Evolutionary conservation across 208 protist species (phyloP).

Genomic region (Trypanosoma avium): DNA sequence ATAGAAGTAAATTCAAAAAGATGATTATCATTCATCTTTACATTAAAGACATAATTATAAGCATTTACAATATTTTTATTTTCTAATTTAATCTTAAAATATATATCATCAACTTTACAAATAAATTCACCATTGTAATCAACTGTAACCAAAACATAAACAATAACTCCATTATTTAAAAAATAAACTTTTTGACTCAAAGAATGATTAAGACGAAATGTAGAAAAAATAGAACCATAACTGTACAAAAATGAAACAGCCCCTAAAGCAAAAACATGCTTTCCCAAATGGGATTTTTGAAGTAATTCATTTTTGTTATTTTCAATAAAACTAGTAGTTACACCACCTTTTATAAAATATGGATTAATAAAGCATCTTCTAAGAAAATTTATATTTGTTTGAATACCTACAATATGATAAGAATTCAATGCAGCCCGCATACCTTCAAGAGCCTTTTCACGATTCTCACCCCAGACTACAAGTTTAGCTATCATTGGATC

Average conservation of each 20-base stretch:
- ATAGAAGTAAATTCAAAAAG: slow-evolving; percentile 25
- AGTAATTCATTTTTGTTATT: slow-evolving; percentile 39
- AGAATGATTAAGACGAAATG: slow-evolving; percentile 43
- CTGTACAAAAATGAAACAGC: slow-evolving; percentile 29
- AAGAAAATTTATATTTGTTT: slow-evolving; percentile 87
- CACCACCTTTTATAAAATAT: slow-evolving; percentile 27
- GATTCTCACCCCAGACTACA: slow-evolving; percentile 86
- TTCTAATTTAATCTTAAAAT: slow-evolving; percentile 1
- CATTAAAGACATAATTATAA: slow-evolving; percentile 18
- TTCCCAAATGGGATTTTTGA: slow-evolving; percentile 4
- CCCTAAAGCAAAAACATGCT: slow-evolving; percentile 23
- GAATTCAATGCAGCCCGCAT: slow-evolving; percentile 73
- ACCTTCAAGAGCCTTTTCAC: slow-evolving; percentile 63
- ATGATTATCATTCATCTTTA: slow-evolving; percentile 33
- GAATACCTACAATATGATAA: slow-evolving; percentile 91
- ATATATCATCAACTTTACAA: slow-evolving; percentile 8
- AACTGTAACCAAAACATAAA: slow-evolving; percentile 37
- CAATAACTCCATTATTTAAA: slow-evolving; percentile 22
- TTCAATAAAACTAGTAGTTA: slow-evolving; percentile 40
- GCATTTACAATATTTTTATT: not conserved
- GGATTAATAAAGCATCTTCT: slow-evolving; percentile 25
- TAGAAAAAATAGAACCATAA: slow-evolving; percentile 10
- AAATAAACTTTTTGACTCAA: slow-evolving; percentile 32
- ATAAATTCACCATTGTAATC: slow-evolving; percentile 3
- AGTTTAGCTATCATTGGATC: slow-evolving; percentile 99